Percentiles rank a stretch among this genome's conserved stretches.
phyloP scores from a whole-genome alignment of 345 rosid genomes.

The Pistacia atlantica region DNA sequence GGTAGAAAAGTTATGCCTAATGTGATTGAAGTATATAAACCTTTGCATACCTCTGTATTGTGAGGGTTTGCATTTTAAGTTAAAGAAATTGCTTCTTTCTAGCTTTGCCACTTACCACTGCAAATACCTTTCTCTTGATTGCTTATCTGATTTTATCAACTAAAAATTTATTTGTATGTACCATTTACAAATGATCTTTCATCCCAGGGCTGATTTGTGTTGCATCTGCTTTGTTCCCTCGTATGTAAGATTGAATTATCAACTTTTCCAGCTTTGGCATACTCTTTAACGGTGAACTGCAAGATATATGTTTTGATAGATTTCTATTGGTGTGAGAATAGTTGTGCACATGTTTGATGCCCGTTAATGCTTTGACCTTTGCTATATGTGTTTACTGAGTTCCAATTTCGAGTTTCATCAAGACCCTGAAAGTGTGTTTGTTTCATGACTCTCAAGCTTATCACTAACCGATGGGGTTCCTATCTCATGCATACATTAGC shows the following conservation, averaged over 20 bases:
- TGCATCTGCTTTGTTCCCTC: not conserved
- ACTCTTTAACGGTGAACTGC: not conserved
- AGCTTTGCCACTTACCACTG: not conserved
- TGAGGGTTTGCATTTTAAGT: not conserved
- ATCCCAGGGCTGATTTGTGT: not conserved
- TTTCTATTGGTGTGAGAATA: not conserved
- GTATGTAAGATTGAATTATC: no score
- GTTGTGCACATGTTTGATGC: no score
- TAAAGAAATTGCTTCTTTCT: not conserved
- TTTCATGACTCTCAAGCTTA: no score
- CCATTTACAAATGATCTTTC: not conserved
- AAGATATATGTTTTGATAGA: not conserved
- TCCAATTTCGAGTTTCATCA: no score
- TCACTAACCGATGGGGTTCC: no score
- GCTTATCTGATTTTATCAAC: not conserved
- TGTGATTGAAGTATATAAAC: not conserved
- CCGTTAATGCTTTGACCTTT: no score
- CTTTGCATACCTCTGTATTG: not conserved
- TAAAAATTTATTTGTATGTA: no score
- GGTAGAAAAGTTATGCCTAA: not conserved
- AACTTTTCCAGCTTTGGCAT: not conserved
- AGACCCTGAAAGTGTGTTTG: no score
- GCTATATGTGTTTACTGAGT: no score
- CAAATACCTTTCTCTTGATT: not conserved
- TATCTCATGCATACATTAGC: not conserved